phyloP scores from a whole-genome alignment of 495 filamentous ascomycete genomes.

The Pseudevernia furfuracea region DNA sequence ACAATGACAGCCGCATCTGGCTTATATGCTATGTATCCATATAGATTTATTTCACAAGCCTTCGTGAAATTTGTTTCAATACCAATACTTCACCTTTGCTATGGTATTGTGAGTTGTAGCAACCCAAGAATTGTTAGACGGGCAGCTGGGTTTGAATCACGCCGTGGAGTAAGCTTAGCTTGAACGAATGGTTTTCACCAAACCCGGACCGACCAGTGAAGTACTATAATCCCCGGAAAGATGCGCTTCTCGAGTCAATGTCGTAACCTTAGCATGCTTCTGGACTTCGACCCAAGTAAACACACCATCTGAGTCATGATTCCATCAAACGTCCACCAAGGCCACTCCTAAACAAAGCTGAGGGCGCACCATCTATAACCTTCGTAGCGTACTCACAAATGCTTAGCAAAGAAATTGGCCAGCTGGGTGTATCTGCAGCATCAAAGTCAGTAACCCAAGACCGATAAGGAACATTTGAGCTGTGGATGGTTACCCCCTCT shows the following conservation, averaged over 20 bases:
- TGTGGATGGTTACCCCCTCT: constrained; percentile 39
- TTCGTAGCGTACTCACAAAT: constrained; percentile 25
- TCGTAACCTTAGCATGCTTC: too few species aligned
- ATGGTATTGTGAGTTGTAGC: too few species aligned
- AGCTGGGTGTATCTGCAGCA: constrained; percentile 34
- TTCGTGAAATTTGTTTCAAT: too few species aligned
- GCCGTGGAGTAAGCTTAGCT: not conserved
- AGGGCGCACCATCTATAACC: not conserved
- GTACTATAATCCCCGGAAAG: not conserved
- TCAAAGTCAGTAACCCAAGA: not conserved
- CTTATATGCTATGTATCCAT: too few species aligned
- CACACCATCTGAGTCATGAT: not conserved
- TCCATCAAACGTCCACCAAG: not conserved
- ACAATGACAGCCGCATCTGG: too few species aligned
- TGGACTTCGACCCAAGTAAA: not conserved
- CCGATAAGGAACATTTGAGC: not conserved
- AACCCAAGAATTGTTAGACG: too few species aligned
- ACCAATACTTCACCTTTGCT: too few species aligned
- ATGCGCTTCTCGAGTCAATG: not conserved
- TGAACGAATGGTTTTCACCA: not conserved
- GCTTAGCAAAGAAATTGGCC: constrained; percentile 40
- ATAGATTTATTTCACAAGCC: too few species aligned
- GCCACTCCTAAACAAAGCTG: not conserved
- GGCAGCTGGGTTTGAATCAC: too few species aligned
- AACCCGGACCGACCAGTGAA: not conserved